Conservation (phyloP, 129 eudicot genomes). For the Calendula officinalis region DNA sequence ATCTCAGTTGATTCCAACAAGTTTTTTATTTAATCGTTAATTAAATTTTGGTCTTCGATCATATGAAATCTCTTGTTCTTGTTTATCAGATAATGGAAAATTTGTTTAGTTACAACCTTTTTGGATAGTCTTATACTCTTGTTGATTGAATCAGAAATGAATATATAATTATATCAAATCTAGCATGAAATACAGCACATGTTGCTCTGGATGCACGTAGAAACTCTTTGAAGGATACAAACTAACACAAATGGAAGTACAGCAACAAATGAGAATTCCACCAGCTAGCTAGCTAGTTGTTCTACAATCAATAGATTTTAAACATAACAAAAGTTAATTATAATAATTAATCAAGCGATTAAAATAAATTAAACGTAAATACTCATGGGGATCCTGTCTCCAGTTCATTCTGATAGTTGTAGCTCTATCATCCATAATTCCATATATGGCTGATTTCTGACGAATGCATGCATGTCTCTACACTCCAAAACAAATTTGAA, state of each 20-base stretch:
- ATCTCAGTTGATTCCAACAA: too few relatives aligned
- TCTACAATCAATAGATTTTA: neutral
- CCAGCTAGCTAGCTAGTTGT: neutral
- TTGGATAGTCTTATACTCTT: neutral
- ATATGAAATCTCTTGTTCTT: too few relatives aligned
- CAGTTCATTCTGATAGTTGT: slow-evolving; percentile 22
- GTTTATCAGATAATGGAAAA: too few relatives aligned
- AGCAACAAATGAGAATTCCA: neutral
- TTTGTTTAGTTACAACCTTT: too few relatives aligned
- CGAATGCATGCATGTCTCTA: slow-evolving; percentile 11
- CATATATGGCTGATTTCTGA: slow-evolving; percentile 20
- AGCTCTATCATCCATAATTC: neutral
- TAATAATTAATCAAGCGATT: too few relatives aligned
- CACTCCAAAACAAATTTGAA: slow-evolving; percentile 20
- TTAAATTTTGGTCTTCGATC: too few relatives aligned
- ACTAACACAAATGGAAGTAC: slow-evolving; percentile 2
- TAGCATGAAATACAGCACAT: neutral
- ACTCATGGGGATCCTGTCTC: slow-evolving; percentile 10
- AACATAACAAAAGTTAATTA: neutral
- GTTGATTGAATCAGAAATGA: neutral
- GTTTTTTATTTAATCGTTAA: too few relatives aligned
- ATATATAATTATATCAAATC: too few relatives aligned
- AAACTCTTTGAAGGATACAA: neutral
- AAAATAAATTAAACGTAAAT: neutral
- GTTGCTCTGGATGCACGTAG: neutral